Percentiles rank a stretch among this genome's conserved stretches.
These are phyloP conservation scores for Coemansia sp. DNA, from an alignment of 192 early-diverging fungal species.

Conservation along the genomic window DNA sequence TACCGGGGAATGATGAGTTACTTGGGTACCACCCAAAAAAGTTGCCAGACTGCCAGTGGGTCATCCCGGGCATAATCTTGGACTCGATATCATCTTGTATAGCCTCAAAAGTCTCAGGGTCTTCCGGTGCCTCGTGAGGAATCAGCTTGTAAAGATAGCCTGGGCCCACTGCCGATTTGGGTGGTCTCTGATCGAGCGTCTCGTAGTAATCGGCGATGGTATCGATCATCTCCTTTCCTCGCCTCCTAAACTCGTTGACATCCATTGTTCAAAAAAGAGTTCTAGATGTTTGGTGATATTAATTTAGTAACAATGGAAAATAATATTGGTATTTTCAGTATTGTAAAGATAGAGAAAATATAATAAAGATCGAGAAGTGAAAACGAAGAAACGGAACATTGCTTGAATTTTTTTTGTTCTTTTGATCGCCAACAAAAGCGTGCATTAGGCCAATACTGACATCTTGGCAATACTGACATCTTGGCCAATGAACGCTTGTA, in stretches of 20 bases:
- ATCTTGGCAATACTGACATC: no score
- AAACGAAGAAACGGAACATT: not conserved
- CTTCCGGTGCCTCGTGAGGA: slow-evolving; percentile 60
- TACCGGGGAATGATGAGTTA: slow-evolving; percentile 56
- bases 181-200: slow-evolving; percentile 44
- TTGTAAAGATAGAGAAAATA: not conserved
- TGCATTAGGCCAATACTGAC: no score
- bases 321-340: not conserved
- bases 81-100: slow-evolving; percentile 53
- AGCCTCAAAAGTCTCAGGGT: slow-evolving; percentile 47
- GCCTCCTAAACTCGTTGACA: slow-evolving; percentile 57
- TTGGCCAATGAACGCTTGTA: no score
- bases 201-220: slow-evolving; percentile 64
- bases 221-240: slow-evolving; percentile 63
- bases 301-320: not conserved
- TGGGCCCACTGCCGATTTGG: slow-evolving; percentile 58
- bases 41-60: slow-evolving; percentile 69
- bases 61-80: slow-evolving; percentile 67
- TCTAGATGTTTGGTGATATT: not conserved
- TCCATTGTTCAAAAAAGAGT: slow-evolving; percentile 31
- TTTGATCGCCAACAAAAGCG: no score
- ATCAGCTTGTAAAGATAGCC: slow-evolving; percentile 60
- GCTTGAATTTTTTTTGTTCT: no score
- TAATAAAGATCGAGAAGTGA: not conserved
- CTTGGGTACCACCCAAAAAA: slow-evolving; percentile 64